These are phyloP conservation scores for Hypsizygus marmoreus DNA, from an alignment of 768 basidiomycete genomes.

Conservation along the genomic window DNA sequence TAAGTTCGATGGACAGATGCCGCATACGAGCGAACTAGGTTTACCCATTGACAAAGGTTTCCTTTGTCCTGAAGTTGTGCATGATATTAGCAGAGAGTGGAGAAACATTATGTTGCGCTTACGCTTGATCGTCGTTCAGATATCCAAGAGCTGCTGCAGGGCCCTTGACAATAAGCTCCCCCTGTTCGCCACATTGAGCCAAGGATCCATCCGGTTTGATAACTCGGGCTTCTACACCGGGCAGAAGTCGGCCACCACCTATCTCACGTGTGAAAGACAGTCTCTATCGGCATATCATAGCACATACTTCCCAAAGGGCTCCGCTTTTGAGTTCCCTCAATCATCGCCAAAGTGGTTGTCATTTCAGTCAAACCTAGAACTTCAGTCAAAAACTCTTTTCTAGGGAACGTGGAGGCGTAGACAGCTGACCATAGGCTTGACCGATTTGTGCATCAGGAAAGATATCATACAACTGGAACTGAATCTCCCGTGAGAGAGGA, in stretches of 20 bases:
- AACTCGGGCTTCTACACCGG: constrained; percentile 45
- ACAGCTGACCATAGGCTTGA: constrained; percentile 56
- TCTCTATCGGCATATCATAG: not conserved
- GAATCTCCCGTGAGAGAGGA: constrained; percentile 55
- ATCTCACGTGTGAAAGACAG: constrained; percentile 1
- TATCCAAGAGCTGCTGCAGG: constrained; percentile 46
- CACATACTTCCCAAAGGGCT: constrained; percentile 39
- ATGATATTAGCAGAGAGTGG: constrained; percentile 6
- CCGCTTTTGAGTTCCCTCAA: constrained; percentile 40
- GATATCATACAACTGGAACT: constrained; percentile 40
- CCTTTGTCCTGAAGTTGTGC: constrained; percentile 45
- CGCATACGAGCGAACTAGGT: no score
- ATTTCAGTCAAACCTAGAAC: constrained; percentile 32
- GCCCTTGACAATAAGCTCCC: constrained; percentile 49
- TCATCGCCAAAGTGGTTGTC: constrained; percentile 49
- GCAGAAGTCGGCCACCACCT: constrained; percentile 46
- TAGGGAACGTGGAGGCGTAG: no score
- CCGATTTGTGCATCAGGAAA: constrained; percentile 56
- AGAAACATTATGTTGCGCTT: constrained; percentile 26
- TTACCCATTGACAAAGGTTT: constrained; percentile 63
- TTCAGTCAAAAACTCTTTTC: not conserved
- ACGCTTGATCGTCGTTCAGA: constrained; percentile 54
- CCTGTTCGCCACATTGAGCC: constrained; percentile 44
- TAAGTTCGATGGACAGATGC: no score
- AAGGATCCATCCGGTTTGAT: constrained; percentile 47